Base-by-base conservation (phyloP, 768 basidiomycete genomes). In the Amanita fuliginea region DNA sequence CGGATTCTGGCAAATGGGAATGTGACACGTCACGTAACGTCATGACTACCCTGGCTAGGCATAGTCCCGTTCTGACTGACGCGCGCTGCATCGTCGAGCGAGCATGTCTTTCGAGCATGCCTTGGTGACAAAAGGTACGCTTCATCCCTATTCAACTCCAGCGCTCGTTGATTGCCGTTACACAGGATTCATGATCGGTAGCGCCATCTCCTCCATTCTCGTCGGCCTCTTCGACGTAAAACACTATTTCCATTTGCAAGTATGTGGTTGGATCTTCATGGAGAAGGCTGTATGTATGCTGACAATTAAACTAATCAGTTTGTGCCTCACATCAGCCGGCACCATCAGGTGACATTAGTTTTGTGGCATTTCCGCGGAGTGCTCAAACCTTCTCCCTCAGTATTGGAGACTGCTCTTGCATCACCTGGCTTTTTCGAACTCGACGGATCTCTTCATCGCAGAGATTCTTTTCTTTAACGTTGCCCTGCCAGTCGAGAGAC, bases 241-340 rank as follows among this genome's bases (percentile, higher is more conserved):
- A 62, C 83, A 92, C 58, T 88, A 91, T 62, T 75, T 91, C 52
- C 87, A 93, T 62, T 70, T 96, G 2, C 92, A 87, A 69, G 84
- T 81, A 54, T 55, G 71, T 56, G 42, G 8, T 24, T 35, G 44
- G 16, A 26, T 19, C 49, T 30, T 49, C 35, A 26, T 57, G 34
- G 46, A n/a, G 30, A 43, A 42, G 49, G 49, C 53, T 42, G 51
- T 24, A n/a, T n/a, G n/a, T 53, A 43, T 59, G 26, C 54, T 32
- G 32, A 54, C 40, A 36, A 11, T 28, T 21, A 42, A 30, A 37
- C 24, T 24, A 13, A 18, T 18, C 54, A 92, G 82, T 76, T 94
- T 35, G 77, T 87, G 16, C 93, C 92, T 2, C 92, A 96, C 61
- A 74, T 96, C 42, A 90, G 88, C n/a, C 79, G 78, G 47, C 78